Conservation (phyloP, 768 basidiomycete genomes). For the Lentinula detonsa region DNA sequence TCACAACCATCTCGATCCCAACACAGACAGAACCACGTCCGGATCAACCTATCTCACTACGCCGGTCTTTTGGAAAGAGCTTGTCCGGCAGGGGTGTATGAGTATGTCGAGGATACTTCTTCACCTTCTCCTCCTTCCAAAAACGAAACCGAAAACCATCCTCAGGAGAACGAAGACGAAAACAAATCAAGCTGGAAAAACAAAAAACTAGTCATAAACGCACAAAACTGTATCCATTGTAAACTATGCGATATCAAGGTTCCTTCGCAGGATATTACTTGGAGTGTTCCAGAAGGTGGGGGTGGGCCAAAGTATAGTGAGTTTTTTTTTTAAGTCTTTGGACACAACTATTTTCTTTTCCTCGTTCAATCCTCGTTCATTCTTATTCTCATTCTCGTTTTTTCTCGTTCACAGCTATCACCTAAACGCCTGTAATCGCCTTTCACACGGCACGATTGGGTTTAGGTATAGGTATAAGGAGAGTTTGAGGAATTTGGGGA, state of each 20-base stretch:
- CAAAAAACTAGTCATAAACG: constrained; percentile 92
- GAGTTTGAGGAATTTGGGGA: too few species aligned
- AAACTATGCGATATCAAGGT: constrained; percentile 96
- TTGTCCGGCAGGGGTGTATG: constrained; percentile 95
- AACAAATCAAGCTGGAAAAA: constrained; percentile 29
- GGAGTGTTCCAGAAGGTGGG: constrained; percentile 95
- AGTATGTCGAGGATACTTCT: constrained; percentile 76
- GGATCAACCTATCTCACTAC: constrained; percentile 69
- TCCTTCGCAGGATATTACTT: constrained; percentile 94
- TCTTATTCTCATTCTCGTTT: too few species aligned
- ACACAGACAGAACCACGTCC: constrained; percentile 59
- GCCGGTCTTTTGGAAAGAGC: constrained; percentile 85
- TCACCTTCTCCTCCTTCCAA: background rate
- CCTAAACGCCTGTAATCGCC: too few species aligned
- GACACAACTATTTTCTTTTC: too few species aligned
- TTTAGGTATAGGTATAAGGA: too few species aligned
- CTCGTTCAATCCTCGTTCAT: too few species aligned
- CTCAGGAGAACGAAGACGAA: too few species aligned
- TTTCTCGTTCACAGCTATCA: too few species aligned
- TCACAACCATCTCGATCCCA: constrained; percentile 19
- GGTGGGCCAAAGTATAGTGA: constrained; percentile 95
- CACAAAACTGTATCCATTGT: constrained; percentile 90
- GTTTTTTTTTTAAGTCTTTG: constrained; percentile 15
- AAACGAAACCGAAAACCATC: too few species aligned
- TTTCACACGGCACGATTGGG: too few species aligned